A percentile compares a stretch with the other conserved stretches of the same genome.
Conservation (phyloP, 202 grass and related monocot genomes). For the Elaeis oleifera region DNA sequence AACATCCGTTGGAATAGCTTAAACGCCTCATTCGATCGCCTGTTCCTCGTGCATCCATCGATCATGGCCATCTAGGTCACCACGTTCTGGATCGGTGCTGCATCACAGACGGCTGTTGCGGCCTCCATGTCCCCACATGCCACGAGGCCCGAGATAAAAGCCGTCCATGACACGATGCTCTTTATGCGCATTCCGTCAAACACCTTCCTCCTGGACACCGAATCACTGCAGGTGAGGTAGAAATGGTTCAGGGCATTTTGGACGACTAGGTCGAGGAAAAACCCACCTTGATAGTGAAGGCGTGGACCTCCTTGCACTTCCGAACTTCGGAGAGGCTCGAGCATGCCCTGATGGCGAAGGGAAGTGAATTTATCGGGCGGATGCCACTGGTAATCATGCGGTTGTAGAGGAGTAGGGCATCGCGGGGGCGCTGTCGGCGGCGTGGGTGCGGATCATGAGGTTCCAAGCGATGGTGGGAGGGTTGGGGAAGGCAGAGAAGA, state of each 20-base stretch:
- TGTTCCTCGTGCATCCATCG: constrained; percentile 5
- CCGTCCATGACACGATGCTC: constrained; percentile 15
- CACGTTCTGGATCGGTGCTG: constrained; percentile 6
- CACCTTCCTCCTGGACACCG: not conserved
- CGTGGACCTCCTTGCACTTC: constrained; percentile 13
- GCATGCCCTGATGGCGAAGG: constrained; percentile 18
- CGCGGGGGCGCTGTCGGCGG: not conserved
- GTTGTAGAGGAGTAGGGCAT: constrained; percentile 8
- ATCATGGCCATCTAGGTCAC: constrained; percentile 21
- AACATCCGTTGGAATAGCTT: constrained; percentile 10
- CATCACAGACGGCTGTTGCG: not conserved
- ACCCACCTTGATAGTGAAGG: constrained; percentile 4
- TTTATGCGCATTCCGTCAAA: constrained; percentile 3
- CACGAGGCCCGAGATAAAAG: constrained; percentile 6
- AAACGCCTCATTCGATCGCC: constrained; percentile 5
- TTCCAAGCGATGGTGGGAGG: constrained; percentile 16
- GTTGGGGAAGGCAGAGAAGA: not conserved
- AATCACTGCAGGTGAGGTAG: not conserved
- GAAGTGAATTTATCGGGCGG: constrained; percentile 18
- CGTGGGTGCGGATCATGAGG: constrained; percentile 12
- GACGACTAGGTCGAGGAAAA: constrained; percentile 4
- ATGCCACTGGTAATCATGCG: constrained; percentile 7
- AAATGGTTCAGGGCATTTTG: constrained; percentile 8
- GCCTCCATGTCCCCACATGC: constrained; percentile 8
- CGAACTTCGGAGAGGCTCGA: not conserved